These are phyloP conservation scores for Esteya vermicola DNA, from an alignment of 2,329 filamentous ascomycete species.

Conservation along the genomic window DNA sequence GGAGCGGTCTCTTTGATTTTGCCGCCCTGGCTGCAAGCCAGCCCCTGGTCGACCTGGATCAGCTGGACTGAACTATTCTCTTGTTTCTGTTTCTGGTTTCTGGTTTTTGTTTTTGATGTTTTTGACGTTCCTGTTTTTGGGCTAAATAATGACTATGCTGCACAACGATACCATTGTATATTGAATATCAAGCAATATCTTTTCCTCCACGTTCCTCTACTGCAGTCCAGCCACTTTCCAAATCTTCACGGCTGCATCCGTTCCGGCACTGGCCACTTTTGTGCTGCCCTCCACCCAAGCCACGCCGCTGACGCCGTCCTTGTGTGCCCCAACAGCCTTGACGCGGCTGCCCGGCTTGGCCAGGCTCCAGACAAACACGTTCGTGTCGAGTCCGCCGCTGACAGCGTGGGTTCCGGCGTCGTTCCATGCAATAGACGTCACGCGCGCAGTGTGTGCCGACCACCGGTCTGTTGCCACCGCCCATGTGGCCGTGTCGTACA, in stretches of 20 bases:
- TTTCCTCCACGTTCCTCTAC: slow-evolving; percentile 77
- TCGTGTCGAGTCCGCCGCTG: slow-evolving; percentile 79
- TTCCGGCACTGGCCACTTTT: slow-evolving; percentile 66
- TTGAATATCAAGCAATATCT: slow-evolving; percentile 49
- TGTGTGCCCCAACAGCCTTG: slow-evolving; percentile 79
- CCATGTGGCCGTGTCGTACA: slow-evolving; percentile 50
- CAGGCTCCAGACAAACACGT: slow-evolving; percentile 85
- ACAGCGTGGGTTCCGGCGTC: slow-evolving; percentile 61
- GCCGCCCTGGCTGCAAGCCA: slow-evolving; percentile 8
- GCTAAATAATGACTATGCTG: neutral
- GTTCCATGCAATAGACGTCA: slow-evolving; percentile 59
- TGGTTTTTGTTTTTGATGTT: neutral
- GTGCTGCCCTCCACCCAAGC: slow-evolving; percentile 52
- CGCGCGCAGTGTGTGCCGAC: slow-evolving; percentile 46
- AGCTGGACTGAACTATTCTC: slow-evolving; percentile 5
- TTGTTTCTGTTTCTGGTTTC: neutral
- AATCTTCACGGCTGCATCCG: slow-evolving; percentile 81
- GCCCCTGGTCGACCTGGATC: neutral
- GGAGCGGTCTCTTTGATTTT: slow-evolving; percentile 20
- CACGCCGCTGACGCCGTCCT: slow-evolving; percentile 86
- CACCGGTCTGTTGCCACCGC: slow-evolving; percentile 63
- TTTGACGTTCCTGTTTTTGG: neutral
- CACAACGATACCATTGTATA: slow-evolving; percentile 12
- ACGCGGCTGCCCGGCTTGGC: slow-evolving; percentile 70
- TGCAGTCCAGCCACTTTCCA: slow-evolving; percentile 55